Evolutionary conservation across 2,329 filamentous ascomycete species (phyloP), one percentile per base, ranked within the genome.

Genomic region (Botrytis fabae): DNA sequence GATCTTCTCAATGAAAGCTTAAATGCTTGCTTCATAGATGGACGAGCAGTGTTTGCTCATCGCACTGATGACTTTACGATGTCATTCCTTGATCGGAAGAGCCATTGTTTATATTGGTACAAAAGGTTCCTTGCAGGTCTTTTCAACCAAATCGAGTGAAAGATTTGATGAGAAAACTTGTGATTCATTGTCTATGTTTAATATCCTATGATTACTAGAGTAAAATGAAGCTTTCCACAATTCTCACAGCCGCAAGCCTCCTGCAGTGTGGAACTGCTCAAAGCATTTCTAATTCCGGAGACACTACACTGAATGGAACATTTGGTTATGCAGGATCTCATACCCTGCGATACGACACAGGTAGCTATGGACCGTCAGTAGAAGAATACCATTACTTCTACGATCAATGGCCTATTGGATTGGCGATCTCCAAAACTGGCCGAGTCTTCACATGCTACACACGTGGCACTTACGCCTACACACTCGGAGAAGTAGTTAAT

Each of bases 331-430:
- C 57, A 12, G 73, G 75, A 9, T 38, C 74, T 35, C 69, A 65
- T n/a, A 75, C 72, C 57, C 78, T 86, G 1, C 80, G 84, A 48
- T 80, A 83, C 10, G 84, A 86, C 75, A 83, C 83, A 71, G n/a
- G 51, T 57, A 57, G n/a, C n/a, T 57, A 28, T 57, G 51, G 51
- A 4, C 84, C 84, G 1, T 75, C 79, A 2, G 78, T 86, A 5
- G 85, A 86, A 75, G 84, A 86, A 75, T 82, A 83, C 54, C 84
- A 86, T 75, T 86, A 85, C 76, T 86, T 82, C 77, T 84, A 84
- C 72, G 82, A 83, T 42, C 82, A 85, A 76, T 85, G 82, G 83
- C 84, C 83, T 1, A 84, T 84, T 35, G 84, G 84, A 8, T 81
- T 85, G 12, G 83, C 84, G 25, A 81, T 84, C 2, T 83, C 83